Evolutionary conservation across 768 basidiomycete species (phyloP).

Genomic region (Pholiota microspora): DNA sequence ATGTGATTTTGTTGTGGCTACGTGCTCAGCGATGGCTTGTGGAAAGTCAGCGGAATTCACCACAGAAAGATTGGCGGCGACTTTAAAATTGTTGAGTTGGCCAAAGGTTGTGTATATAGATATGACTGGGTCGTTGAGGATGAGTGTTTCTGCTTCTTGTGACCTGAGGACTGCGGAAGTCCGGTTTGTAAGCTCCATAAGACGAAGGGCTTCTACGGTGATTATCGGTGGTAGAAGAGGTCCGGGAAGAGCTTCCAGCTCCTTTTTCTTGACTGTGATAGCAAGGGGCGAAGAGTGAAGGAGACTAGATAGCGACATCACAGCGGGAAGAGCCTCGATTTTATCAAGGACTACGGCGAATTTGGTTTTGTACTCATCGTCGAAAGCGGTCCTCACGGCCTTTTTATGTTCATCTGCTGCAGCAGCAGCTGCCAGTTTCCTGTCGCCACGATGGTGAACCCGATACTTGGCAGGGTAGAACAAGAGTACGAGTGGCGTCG

Average conservation of each 20-base stretch:
- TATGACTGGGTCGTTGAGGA: conserved; percentile 69
- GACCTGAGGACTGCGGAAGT: conserved; percentile 86
- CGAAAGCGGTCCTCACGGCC: conserved; percentile 16
- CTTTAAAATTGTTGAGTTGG: conserved; percentile 60
- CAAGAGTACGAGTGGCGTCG: conserved; percentile 76
- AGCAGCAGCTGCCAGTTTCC: conserved; percentile 19
- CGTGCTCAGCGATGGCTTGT: conserved; percentile 60
- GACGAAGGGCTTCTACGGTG: conserved; percentile 73
- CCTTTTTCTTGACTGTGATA: conserved; percentile 27
- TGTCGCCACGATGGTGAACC: conserved; percentile 25
- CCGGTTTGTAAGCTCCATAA: conserved; percentile 87
- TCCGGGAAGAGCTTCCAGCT: neutral
- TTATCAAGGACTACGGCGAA: conserved; percentile 79
- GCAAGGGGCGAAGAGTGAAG: conserved; percentile 31
- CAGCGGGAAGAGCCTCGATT: conserved; percentile 76
- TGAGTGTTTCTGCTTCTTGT: conserved; percentile 67
- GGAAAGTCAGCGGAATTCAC: conserved; percentile 77
- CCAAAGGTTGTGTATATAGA: conserved; percentile 79
- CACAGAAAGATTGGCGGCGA: conserved; percentile 71
- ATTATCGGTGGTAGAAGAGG: conserved; percentile 22
- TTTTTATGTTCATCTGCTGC: conserved; percentile 21
- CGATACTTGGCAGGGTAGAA: conserved; percentile 75
- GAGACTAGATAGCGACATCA: conserved; percentile 81
- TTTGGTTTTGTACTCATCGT: conserved; percentile 47
- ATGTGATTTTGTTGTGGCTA: conserved; percentile 54